Evolutionary conservation across 805 yeast genomes (phyloP), one percentile per base, ranked within the genome.

Genomic region (Saccharomycopsis amapae): DNA sequence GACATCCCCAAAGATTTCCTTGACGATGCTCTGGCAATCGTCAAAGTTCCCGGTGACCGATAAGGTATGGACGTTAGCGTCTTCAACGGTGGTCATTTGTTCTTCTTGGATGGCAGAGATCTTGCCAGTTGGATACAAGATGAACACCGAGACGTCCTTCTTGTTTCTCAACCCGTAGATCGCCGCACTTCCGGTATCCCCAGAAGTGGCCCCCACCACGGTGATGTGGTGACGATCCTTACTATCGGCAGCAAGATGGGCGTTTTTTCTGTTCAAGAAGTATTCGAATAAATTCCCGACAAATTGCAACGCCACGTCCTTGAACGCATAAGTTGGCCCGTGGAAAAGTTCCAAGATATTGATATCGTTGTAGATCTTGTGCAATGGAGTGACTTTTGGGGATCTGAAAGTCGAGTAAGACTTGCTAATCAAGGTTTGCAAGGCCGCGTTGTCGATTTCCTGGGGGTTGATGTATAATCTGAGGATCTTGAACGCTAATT

Each of bases 171-270:
- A 75, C 45, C 99, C 99, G 67, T 93, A 93, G 56, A 93, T 93
- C 52, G 99, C 98, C 45, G 99, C 99, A 44, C 96, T 85, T 50
- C 99, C 99, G 39, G 99, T 93, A 60, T 93, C 99, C 61, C 99
- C 99, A 39, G 95, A 84, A 23, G 99, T 93, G 37, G 99, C 99
- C 60, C 99, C 99, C 48, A 93, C 96, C 54, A 93, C 97, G 32
- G 99, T 93, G 59, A 93, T 72, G 49, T 77, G 76, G 56, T 87
- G 93, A 62, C 90, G 75, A 55, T 75, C 72, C 49, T 73, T 74
- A 45, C 69, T 71, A 25, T 37, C 40, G 41, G 75, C 67, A 54
- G 71, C 61, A 28, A 69, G 71, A 43, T 59, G 62, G 5, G 69
- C 66, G 60, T 93, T 93, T 57, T 77, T 75, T 65, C 96, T 81